A percentile compares a stretch with the other conserved stretches of the same genome.
Conservation (phyloP, 768 basidiomycete genomes). For the Leccinum rimulosum region DNA sequence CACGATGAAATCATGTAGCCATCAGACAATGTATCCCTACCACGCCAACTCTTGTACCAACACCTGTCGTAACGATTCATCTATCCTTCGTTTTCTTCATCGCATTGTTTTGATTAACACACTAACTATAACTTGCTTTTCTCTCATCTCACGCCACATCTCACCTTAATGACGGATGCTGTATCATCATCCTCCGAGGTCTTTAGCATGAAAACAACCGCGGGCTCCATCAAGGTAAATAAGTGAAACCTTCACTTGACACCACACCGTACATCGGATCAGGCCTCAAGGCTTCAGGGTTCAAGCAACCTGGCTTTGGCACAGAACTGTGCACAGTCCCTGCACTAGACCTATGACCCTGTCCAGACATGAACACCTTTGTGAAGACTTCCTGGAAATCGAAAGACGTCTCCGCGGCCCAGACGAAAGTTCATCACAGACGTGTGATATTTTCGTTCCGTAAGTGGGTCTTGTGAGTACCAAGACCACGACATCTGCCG, state of each 20-base stretch:
- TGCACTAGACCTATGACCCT: neutral
- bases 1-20: constrained; percentile 19
- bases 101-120: constrained; percentile 18
- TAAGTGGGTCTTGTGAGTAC: neutral
- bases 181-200: constrained; percentile 8
- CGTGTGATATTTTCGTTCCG: neutral
- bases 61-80: constrained; percentile 4
- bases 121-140: constrained; percentile 2
- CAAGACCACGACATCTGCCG: neutral
- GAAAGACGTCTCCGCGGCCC: constrained; percentile 9
- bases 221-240: neutral
- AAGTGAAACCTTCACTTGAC: neutral
- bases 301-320: neutral
- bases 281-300: constrained; percentile 1
- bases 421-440: neutral
- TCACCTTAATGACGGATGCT: constrained; percentile 4
- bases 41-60: constrained; percentile 15
- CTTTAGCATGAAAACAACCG: constrained; percentile 2
- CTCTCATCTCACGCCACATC: constrained; percentile 6
- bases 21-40: constrained; percentile 14
- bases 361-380: constrained; percentile 1
- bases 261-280: neutral
- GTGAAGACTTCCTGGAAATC: constrained; percentile 1
- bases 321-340: neutral
- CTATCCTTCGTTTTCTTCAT: constrained; percentile 4